These are phyloP conservation scores for Termitomyces bulborhizus DNA, from an alignment of 768 basidiomycete species.

Conservation along the genomic window DNA sequence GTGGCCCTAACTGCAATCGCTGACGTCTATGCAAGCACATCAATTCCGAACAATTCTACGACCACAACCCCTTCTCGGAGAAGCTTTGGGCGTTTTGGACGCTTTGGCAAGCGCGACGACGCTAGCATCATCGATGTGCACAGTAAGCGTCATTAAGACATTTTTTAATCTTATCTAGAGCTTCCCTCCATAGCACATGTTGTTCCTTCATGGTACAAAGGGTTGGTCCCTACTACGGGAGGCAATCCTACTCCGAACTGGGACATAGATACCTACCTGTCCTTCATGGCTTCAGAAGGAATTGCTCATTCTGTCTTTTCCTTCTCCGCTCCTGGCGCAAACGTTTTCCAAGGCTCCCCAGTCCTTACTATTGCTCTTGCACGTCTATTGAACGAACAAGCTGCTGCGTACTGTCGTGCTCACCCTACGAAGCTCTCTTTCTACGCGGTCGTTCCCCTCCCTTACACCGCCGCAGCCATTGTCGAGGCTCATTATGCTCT, in stretches of 20 bases:
- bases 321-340: constrained; percentile 27
- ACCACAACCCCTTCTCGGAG: constrained; percentile 2
- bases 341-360: constrained; percentile 23
- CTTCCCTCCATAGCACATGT: constrained; percentile 18
- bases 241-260: constrained; percentile 25
- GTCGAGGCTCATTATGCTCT: constrained; percentile 26
- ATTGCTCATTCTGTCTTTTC: constrained; percentile 23
- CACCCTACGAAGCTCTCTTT: constrained; percentile 24
- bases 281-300: constrained; percentile 27
- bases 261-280: constrained; percentile 20
- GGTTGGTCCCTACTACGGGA: constrained; percentile 21
- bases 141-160: constrained; percentile 12
- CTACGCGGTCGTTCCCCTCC: constrained; percentile 29
- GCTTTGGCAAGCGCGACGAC: constrained; percentile 11
- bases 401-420: constrained; percentile 24
- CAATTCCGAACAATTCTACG: not conserved
- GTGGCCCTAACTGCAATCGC: constrained; percentile 20
- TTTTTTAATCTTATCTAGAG: not conserved
- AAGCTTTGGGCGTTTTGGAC: constrained; percentile 3
- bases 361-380: constrained; percentile 25
- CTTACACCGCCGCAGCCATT: constrained; percentile 27
- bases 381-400: constrained; percentile 29
- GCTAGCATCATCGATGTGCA: constrained; percentile 24
- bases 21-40: constrained; percentile 10
- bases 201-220: constrained; percentile 26